These are phyloP conservation scores for Crepidotus variabilis DNA, from an alignment of 768 basidiomycete species.

Conservation along the genomic window DNA sequence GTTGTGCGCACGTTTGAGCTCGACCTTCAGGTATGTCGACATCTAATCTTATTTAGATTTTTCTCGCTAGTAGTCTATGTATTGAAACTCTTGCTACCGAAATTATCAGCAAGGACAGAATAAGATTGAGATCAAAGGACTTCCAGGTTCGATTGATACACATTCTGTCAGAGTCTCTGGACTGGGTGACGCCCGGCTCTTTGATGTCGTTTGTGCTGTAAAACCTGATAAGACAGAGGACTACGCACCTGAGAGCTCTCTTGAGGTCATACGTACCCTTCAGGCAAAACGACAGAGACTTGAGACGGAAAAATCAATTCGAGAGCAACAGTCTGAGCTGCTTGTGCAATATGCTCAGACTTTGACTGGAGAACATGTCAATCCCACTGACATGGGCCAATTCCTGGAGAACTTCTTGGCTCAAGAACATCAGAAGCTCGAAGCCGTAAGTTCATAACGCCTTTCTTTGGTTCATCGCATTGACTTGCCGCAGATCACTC, in stretches of 20 bases:
- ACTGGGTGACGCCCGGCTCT: slow-evolving; percentile 42
- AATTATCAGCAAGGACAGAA: slow-evolving; percentile 46
- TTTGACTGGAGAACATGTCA: slow-evolving; percentile 38
- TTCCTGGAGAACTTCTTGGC: slow-evolving; percentile 42
- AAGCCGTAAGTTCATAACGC: slow-evolving; percentile 21
- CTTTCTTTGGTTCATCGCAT: background rate
- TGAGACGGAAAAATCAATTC: slow-evolving; percentile 32
- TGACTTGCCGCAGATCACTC: slow-evolving; percentile 21
- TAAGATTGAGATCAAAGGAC: slow-evolving; percentile 43
- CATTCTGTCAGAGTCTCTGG: slow-evolving; percentile 53
- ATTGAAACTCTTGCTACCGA: background rate
- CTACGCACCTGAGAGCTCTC: slow-evolving; percentile 17
- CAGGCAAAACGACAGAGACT: slow-evolving; percentile 30
- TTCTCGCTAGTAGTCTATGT: background rate
- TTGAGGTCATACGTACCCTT: slow-evolving; percentile 34
- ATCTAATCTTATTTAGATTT: background rate
- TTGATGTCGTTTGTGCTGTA: slow-evolving; percentile 52
- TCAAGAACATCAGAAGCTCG: slow-evolving; percentile 30
- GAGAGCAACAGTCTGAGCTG: slow-evolving; percentile 37
- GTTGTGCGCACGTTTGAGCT: slow-evolving; percentile 48
- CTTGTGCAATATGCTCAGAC: slow-evolving; percentile 42
- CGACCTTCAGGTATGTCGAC: slow-evolving; percentile 40
- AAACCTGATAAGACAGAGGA: slow-evolving; percentile 14
- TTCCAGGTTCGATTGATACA: slow-evolving; percentile 48
- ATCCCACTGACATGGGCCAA: slow-evolving; percentile 29